Conservation (phyloP, 2,329 filamentous ascomycete species). For the Cytospora paraplurivora region DNA sequence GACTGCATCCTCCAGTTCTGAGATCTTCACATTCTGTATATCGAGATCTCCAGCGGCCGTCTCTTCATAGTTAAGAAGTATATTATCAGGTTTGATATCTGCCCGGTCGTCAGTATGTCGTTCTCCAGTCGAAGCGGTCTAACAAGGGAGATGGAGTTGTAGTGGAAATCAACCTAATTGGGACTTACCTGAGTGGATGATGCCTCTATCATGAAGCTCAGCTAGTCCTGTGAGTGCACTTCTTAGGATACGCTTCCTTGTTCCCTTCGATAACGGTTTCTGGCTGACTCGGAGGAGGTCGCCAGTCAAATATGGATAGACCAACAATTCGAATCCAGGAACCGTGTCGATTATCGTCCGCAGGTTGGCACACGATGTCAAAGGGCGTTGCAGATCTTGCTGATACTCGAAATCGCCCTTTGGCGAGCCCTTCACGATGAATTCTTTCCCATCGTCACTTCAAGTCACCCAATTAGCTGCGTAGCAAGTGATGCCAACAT, state of each 20-base stretch:
- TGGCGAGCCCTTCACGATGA: constrained; percentile 36
- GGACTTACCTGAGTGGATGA: constrained; percentile 38
- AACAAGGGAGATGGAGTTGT: no score
- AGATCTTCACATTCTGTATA: constrained; percentile 35
- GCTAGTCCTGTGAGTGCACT: constrained; percentile 33
- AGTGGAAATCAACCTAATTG: neutral
- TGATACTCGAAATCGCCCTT: constrained; percentile 38
- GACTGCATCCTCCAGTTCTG: constrained; percentile 38
- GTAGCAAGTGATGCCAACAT: no score
- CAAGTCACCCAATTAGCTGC: no score
- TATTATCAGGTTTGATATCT: constrained; percentile 43
- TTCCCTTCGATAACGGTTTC: constrained; percentile 4
- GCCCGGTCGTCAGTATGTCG: no score
- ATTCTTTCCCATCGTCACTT: constrained; percentile 27
- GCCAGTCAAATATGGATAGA: constrained; percentile 23
- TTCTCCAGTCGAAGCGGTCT: no score
- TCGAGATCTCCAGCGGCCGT: constrained; percentile 25
- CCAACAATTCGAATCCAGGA: constrained; percentile 25
- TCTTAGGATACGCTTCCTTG: constrained; percentile 21
- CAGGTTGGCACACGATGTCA: constrained; percentile 35
- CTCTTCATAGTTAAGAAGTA: constrained; percentile 38
- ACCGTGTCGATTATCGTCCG: constrained; percentile 34
- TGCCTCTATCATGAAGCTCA: constrained; percentile 38
- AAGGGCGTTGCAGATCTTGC: constrained; percentile 32
- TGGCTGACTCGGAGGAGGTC: constrained; percentile 24